Evolutionary conservation across 331 rosid genomes (phyloP), one percentile per base, ranked within the genome.

Genomic region (Erythrophleum ivorense): DNA sequence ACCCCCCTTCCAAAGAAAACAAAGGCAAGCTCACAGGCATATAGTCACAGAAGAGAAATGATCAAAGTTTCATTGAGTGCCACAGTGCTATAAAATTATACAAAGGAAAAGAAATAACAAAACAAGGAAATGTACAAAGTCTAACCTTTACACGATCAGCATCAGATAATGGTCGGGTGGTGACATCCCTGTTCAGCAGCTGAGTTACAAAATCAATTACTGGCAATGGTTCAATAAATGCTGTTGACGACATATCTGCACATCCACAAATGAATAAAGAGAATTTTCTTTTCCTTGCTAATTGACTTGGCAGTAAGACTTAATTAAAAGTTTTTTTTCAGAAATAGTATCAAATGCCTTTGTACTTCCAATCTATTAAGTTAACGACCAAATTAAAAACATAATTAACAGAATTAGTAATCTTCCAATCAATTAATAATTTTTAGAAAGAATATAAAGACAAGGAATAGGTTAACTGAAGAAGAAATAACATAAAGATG

Each of bases 161-260:
- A 91, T 96, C 98, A 59, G 99, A 90, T 16, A 96, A 78, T 11
- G 97, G 97, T 10, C 99, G 85, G 14, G 89, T 5, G 1, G 91
- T 80, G 21, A 96, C 95, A 81, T 96, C 99, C 69, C 95, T 90
- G 55, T 87, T 90, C 75, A 96, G 91, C 71, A 96, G 92, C 83
- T 96, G 92, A 1, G 88, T 82, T 1, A 96, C 98, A 15, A 96
- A 96, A 0, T 96, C 98, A 10, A 92, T 94, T 19, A 96, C 97
- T 0, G 98, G 97, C 86, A 96, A 65, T 2, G 99, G 97, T 89
- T 96, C 99, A 19, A 96, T 91, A 74, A 96, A 96, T 0, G 99
- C 99, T 5, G 97, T 94, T 29, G 99, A 96, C 0, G 98, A 96
- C 99, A 96, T 96, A 63, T 96, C 99, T 96, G 92, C 81, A 84